Conservation (phyloP, 2,329 filamentous ascomycete species). For the Claviceps arundinis region DNA sequence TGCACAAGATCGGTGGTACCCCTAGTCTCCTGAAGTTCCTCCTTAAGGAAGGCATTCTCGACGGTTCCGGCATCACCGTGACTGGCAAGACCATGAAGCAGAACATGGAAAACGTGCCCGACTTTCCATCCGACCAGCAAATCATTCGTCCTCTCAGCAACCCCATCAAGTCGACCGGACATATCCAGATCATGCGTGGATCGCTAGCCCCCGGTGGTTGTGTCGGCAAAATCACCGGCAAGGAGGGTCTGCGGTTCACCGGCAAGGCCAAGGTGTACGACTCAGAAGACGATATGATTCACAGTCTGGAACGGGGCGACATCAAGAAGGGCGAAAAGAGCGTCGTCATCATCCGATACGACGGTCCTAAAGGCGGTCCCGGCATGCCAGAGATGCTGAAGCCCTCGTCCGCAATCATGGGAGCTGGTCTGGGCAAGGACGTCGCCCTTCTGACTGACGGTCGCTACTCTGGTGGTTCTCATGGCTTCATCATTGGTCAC, state of each 20-base stretch:
- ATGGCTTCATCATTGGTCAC: conserved; percentile 80
- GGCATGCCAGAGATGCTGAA: conserved; percentile 95
- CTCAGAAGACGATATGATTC: conserved; percentile 69
- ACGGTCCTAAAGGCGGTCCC: conserved; percentile 84
- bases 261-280: conserved; percentile 75
- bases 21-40: conserved; percentile 80
- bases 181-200: conserved; percentile 78
- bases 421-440: conserved; percentile 65
- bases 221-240: conserved; percentile 88
- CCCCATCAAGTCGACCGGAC: conserved; percentile 77
- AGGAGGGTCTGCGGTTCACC: conserved; percentile 73
- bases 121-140: conserved; percentile 61
- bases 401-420: conserved; percentile 87
- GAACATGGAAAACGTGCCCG: conserved; percentile 65
- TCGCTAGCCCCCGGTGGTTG: conserved; percentile 76
- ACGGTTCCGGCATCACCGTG: conserved; percentile 69
- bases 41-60: conserved; percentile 67
- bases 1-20: conserved; percentile 77
- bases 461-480: conserved; percentile 67
- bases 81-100: conserved; percentile 83
- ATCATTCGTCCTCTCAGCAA: conserved; percentile 71
- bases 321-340: conserved; percentile 81
- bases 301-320: conserved; percentile 59
- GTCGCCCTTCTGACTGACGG: conserved; percentile 63
- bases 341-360: conserved; percentile 83